A percentile compares a stretch with the other conserved stretches of the same genome.
Evolutionary conservation across 352 stramenopile species (phyloP).

Genomic region (Phytophthora pluvialis): DNA sequence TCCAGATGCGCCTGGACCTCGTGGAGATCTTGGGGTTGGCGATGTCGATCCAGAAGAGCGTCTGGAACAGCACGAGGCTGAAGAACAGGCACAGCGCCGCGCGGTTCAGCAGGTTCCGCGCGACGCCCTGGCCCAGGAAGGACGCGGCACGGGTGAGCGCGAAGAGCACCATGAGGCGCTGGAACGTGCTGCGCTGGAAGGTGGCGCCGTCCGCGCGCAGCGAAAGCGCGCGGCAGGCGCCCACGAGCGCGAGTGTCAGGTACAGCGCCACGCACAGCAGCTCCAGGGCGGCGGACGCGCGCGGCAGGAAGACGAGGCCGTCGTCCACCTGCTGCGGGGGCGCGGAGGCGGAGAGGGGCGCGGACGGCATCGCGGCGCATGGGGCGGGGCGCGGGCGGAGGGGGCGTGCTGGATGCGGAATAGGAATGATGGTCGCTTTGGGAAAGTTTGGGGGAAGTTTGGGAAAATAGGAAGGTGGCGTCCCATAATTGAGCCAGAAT

Average conservation of each 20-base stretch:
- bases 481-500: background rate
- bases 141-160: constrained; percentile 62
- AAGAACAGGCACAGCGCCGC: constrained; percentile 84
- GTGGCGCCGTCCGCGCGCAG: constrained; percentile 34
- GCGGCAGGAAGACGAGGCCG: constrained; percentile 68
- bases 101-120: constrained; percentile 72
- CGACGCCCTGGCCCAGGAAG: constrained; percentile 43
- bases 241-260: constrained; percentile 57
- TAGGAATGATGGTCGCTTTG: constrained; percentile 1
- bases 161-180: constrained; percentile 73
- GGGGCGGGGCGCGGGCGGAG: background rate
- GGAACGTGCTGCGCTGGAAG: constrained; percentile 68
- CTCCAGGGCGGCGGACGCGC: constrained; percentile 49
- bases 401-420: constrained; percentile 1
- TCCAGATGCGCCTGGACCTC: constrained; percentile 80
- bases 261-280: constrained; percentile 71
- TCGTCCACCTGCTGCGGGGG: constrained; percentile 22
- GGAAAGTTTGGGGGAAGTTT: background rate
- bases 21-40: constrained; percentile 80
- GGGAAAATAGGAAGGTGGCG: background rate
- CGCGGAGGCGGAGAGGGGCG: background rate
- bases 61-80: constrained; percentile 86
- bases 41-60: constrained; percentile 89
- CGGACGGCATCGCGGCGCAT: constrained; percentile 16
- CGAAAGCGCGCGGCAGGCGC: constrained; percentile 54